A percentile compares a stretch with the other conserved stretches of the same genome.
Evolutionary conservation across 768 basidiomycete genomes (phyloP).

Genomic region (Crucibulum laeve): DNA sequence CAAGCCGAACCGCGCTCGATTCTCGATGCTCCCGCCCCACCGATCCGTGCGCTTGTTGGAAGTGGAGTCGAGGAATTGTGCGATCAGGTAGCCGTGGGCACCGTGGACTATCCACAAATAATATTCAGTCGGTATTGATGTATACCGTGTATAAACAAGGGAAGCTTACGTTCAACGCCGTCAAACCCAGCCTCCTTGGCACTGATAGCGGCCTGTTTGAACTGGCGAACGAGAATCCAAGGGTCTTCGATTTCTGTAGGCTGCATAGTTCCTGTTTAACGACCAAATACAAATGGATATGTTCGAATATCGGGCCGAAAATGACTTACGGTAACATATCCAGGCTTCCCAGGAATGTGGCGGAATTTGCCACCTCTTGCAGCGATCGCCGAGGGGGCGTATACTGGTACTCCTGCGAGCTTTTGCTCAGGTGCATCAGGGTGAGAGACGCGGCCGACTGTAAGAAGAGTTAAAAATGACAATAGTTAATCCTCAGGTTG

Average conservation of each 20-base stretch:
- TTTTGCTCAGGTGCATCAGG: slow-evolving; percentile 35
- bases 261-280: slow-evolving; percentile 13
- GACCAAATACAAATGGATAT: background rate
- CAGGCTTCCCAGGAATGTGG: slow-evolving; percentile 29
- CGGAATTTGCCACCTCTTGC: slow-evolving; percentile 38
- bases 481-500: background rate
- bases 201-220: slow-evolving; percentile 39
- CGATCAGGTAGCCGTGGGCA: slow-evolving; percentile 38
- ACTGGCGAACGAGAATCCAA: slow-evolving; percentile 28
- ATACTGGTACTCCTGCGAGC: slow-evolving; percentile 31
- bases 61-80: slow-evolving; percentile 46
- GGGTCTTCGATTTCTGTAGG: slow-evolving; percentile 41
- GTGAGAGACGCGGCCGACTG: slow-evolving; percentile 32
- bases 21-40: slow-evolving; percentile 50
- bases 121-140: background rate
- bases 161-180: slow-evolving; percentile 40
- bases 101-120: slow-evolving; percentile 27
- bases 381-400: slow-evolving; percentile 38
- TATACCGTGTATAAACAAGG: background rate
- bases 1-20: slow-evolving; percentile 50
- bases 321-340: slow-evolving; percentile 30
- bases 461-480: background rate
- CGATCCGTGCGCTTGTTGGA: slow-evolving; percentile 24
- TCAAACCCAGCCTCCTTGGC: slow-evolving; percentile 55
- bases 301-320: background rate